Evolutionary conservation across 768 basidiomycete species (phyloP).

Genomic region (Leccinellum luteum): DNA sequence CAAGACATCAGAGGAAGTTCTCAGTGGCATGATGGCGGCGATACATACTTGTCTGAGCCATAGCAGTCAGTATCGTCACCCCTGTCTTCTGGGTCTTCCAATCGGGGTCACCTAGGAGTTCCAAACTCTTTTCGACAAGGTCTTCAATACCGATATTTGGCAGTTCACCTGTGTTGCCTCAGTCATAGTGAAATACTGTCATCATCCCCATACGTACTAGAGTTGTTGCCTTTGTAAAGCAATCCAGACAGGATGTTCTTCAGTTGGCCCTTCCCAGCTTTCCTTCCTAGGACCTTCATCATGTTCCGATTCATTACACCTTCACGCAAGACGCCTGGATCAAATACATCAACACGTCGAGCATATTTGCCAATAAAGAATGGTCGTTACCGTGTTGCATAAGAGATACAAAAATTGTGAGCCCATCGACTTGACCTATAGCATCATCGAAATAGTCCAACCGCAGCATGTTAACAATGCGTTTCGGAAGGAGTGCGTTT

Average conservation of each 20-base stretch:
- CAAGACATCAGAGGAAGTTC: not conserved
- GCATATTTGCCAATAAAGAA: not conserved
- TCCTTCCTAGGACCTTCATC: conserved; percentile 14
- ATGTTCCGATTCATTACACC: conserved; percentile 14
- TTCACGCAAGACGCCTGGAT: conserved; percentile 12
- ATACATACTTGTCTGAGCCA: conserved; percentile 20
- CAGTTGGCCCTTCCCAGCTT: conserved; percentile 12
- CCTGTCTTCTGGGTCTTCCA: conserved; percentile 26
- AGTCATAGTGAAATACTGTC: not conserved
- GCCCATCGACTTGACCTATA: conserved; percentile 22
- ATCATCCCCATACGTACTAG: conserved; percentile 10
- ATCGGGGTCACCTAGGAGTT: not conserved
- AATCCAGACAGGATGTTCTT: conserved; percentile 21
- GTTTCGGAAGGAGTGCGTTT: not conserved
- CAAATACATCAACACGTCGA: not conserved
- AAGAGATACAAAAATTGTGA: conserved; percentile 22
- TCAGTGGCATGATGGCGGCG: not conserved
- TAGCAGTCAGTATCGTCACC: conserved; percentile 20
- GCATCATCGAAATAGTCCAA: conserved; percentile 26
- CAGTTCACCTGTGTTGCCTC: not conserved
- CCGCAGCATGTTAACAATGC: conserved; percentile 20
- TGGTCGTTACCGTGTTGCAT: conserved; percentile 18
- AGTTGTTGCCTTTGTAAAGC: conserved; percentile 21
- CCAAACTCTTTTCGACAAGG: conserved; percentile 14
- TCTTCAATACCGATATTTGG: not conserved